phyloP scores from a whole-genome alignment of 768 basidiomycete species.

The Favolaschia claudopus region DNA sequence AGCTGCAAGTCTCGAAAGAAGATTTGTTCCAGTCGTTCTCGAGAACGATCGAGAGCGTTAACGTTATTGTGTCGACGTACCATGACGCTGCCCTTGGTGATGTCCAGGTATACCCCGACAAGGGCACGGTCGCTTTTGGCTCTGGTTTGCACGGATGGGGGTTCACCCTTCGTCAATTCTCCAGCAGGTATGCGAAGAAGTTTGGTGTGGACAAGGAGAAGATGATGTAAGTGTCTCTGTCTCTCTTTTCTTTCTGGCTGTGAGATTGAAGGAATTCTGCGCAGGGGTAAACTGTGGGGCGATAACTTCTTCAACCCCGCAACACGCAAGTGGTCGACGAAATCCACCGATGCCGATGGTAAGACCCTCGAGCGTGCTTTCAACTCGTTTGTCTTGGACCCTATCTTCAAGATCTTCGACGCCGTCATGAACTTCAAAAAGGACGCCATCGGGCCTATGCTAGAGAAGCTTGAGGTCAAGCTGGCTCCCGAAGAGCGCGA shows the following conservation, averaged over 20 bases:
- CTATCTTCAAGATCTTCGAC: slow-evolving; percentile 98
- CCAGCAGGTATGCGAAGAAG: slow-evolving; percentile 92
- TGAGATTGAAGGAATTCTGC: not conserved
- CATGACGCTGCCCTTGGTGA: slow-evolving; percentile 93
- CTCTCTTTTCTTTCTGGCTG: not conserved
- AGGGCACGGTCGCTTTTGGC: slow-evolving; percentile 97
- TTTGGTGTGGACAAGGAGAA: slow-evolving; percentile 99
- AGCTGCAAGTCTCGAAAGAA: slow-evolving; percentile 97
- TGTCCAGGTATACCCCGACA: slow-evolving; percentile 97
- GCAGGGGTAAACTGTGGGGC: slow-evolving; percentile 61
- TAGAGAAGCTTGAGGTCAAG: slow-evolving; percentile 95
- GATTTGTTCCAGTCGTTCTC: slow-evolving; percentile 97
- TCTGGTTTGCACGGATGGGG: slow-evolving; percentile 99
- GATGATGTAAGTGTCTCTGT: slow-evolving; percentile 76
- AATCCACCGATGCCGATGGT: slow-evolving; percentile 74
- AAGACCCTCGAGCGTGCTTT: slow-evolving; percentile 95
- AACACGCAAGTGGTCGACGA: slow-evolving; percentile 96
- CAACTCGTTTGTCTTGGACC: slow-evolving; percentile 97
- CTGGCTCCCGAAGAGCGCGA: slow-evolving; percentile 89
- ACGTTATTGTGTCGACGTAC: slow-evolving; percentile 98
- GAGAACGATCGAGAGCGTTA: slow-evolving; percentile 96
- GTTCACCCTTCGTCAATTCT: slow-evolving; percentile 98
- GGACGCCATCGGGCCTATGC: slow-evolving; percentile 79
- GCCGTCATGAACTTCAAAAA: slow-evolving; percentile 99
- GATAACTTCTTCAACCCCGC: slow-evolving; percentile 99